Evolutionary conservation across 192 early-diverging fungal species (phyloP).

Genomic region (Obelidium mucronatum): DNA sequence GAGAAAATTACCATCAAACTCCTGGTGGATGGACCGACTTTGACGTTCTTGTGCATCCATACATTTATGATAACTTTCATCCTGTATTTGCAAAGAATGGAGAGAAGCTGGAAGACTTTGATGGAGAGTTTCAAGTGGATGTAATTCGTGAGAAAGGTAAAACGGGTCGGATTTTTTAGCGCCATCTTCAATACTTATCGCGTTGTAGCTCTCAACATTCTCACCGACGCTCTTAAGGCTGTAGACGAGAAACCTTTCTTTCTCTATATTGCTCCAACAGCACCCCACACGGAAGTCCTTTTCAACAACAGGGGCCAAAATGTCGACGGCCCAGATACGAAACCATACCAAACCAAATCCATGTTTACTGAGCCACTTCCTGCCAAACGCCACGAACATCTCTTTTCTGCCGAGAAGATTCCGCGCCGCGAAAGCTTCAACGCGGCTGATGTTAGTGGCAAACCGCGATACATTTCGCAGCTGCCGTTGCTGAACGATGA

Average conservation of each 20-base stretch:
- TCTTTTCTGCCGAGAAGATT: constrained; percentile 62
- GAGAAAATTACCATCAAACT: constrained; percentile 42
- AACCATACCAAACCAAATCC: neutral
- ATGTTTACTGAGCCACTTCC: constrained; percentile 60
- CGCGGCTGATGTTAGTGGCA: constrained; percentile 52
- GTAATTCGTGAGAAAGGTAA: constrained; percentile 37
- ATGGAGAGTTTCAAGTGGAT: constrained; percentile 62
- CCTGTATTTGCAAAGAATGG: constrained; percentile 69
- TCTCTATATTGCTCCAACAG: constrained; percentile 63
- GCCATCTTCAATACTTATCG: neutral
- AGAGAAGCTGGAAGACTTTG: constrained; percentile 41
- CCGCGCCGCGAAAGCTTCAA: constrained; percentile 69
- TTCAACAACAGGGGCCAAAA: constrained; percentile 17
- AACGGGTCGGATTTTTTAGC: neutral
- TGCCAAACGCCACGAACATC: constrained; percentile 61
- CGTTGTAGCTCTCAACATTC: neutral
- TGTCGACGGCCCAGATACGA: neutral
- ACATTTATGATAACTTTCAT: constrained; percentile 62
- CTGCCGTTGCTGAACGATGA: constrained; percentile 50
- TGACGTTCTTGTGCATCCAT: constrained; percentile 59
- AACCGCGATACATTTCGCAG: constrained; percentile 58
- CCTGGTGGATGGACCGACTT: constrained; percentile 50
- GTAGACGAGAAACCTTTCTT: constrained; percentile 46
- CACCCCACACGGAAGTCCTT: constrained; percentile 65
- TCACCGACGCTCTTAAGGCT: constrained; percentile 14